Evolutionary conservation across 2,329 filamentous ascomycete species (phyloP), one percentile per base, ranked within the genome.

Genomic region (Exophiala calicioides): DNA sequence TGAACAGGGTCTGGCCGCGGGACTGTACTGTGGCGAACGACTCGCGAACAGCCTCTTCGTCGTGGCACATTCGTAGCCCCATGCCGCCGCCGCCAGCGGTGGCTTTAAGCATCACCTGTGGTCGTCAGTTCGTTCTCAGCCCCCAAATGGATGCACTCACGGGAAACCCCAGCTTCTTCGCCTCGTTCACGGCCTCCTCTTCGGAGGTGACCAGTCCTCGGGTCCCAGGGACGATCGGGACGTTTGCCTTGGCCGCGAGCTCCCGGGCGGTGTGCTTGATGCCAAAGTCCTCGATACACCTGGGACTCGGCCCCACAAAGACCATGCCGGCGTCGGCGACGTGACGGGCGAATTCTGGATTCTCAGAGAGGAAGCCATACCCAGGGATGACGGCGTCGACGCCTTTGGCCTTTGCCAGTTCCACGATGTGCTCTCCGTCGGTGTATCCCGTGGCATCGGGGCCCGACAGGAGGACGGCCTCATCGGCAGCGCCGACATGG

Each of bases 41-140:
- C 7, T 80, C 72, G 41, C 78, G 68, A 49, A 94, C 90, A 58
- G 91, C 86, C 5, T 76, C 75, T 38, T 82, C 77, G 8, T 73
- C 77, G 61, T 80, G 65, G 52, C 89, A 89, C 46, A 88, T 88
- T 26, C 88, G 77, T 75, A 95, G 82, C 2, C 89, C 89, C 75
- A 93, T 94, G 19, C 89, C 88, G 35, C 88, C 89, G 23, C 89
- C 88, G 5, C 86, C 86, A 50, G 81, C 81, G 9, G 88, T 86
- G 53, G 86, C 88, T 74, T 95, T 95, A 40, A 89, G 74, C 60
- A 90, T 76, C 5, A 90, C 84, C 52, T 52, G 19, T 24, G 16
- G 15, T 5, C 23, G 38, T 44, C 6, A 39, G 27, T 16, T 12
- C 9, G 59, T 30, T 8, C 13, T n/a, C 16, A 31, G 12, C 6